These are phyloP conservation scores for Collariella sp. DNA, from an alignment of 495 filamentous ascomycete species.

Conservation along the genomic window DNA sequence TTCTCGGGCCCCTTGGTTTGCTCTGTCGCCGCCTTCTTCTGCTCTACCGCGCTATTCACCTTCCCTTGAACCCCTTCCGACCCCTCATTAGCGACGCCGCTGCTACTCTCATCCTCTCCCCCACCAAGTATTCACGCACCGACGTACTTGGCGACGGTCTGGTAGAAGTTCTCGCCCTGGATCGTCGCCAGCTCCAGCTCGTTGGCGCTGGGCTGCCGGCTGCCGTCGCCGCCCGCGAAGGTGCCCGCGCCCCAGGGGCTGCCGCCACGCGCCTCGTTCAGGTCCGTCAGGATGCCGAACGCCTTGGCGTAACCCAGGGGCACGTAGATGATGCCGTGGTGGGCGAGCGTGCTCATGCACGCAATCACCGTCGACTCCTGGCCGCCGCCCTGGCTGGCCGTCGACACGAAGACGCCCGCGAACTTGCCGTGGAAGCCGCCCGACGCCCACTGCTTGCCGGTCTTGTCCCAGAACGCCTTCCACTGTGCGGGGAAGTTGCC, in stretches of 20 bases:
- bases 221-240: constrained; percentile 71
- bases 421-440: constrained; percentile 86
- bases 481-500: constrained; percentile 98
- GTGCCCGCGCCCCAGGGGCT: constrained; percentile 92
- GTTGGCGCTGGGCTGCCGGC: constrained; percentile 61
- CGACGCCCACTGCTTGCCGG: constrained; percentile 60
- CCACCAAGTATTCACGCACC: constrained; percentile 78
- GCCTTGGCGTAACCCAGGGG: constrained; percentile 84
- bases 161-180: constrained; percentile 85
- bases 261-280: constrained; percentile 74
- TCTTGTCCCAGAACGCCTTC: constrained; percentile 84
- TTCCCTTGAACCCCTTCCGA: constrained; percentile 8
- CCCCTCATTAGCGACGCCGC: constrained; percentile 17
- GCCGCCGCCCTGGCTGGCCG: constrained; percentile 73
- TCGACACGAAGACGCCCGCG: constrained; percentile 84
- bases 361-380: constrained; percentile 84
- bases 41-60: not conserved
- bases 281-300: constrained; percentile 58
- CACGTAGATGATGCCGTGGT: constrained; percentile 94
- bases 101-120: constrained; percentile 8
- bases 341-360: constrained; percentile 76
- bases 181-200: constrained; percentile 71
- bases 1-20: not conserved
- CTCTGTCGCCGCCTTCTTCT: not conserved
- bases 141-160: constrained; percentile 61